Evolutionary conservation across 805 yeast species (phyloP), one percentile per base, ranked within the genome.

Genomic region (Kazachstania taianensis): DNA sequence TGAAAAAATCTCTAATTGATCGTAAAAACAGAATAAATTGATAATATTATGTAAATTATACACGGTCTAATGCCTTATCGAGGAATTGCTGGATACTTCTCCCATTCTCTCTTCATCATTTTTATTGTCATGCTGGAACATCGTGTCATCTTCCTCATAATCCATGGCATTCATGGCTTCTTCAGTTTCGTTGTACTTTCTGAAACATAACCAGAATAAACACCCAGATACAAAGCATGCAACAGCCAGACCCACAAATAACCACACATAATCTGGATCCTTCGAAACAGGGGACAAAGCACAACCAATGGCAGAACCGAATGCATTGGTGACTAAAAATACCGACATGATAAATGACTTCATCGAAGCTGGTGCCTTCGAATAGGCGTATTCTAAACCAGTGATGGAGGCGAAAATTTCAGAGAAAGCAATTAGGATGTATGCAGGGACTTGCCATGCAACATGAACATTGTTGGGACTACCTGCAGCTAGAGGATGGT

Each of bases 351-450:
- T 60, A 28, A 65, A 55, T 14, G 66, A 59, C 41, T 61, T 65
- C 66, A 63, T 62, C 28, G 70, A 61, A 7, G 67, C 69, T 28
- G 92, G 92, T 5, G 92, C 89, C 63, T 81, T 78, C 19, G 86
- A 75, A 62, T 79, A 82, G 14, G 94, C 94, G 53, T 79, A 81
- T 62, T 82, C 92, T 47, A 79, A 70, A 48, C 89, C 92, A 16
- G 92, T 81, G 48, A 81, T 73, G 36, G 82, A 78, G 22, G 87
- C 86, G 47, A 82, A 71, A 45, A 81, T 81, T 59, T 82, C 94
- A 13, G 86, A 73, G 36, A 79, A 54, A 9, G 82, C 89, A 57
- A 79, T 75, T 43, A 82, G 61, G 29, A 79, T 69, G 58, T 81
- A 82, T 4, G 85, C 80, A 13, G 66, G 59, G 36, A 70, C 65